A percentile compares a stretch with the other conserved stretches of the same genome.
phyloP scores from a whole-genome alignment of 75 land plant genomes.

The Pinus albicaulis region DNA sequence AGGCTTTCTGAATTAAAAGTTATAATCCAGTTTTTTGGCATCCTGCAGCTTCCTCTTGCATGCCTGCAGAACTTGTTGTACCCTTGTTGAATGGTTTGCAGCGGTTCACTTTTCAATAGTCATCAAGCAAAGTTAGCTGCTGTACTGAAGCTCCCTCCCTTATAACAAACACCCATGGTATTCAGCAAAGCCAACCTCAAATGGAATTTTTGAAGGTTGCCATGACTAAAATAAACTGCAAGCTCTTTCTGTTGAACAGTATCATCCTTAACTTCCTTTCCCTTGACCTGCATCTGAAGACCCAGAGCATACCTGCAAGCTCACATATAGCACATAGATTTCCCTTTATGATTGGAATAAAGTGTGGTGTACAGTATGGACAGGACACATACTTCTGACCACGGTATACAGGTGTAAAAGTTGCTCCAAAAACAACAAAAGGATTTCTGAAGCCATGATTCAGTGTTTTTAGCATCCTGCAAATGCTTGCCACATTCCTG shows the following conservation, averaged over 20 bases:
- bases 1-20: constrained; percentile 67
- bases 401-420: constrained; percentile 40
- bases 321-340: constrained; percentile 46
- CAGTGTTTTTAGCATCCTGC: constrained; percentile 27
- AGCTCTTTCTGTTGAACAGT: constrained; percentile 61
- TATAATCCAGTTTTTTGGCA: constrained; percentile 50
- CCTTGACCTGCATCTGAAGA: constrained; percentile 55
- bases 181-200: constrained; percentile 51
- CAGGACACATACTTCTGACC: constrained; percentile 48
- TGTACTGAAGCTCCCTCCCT: constrained; percentile 40
- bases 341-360: constrained; percentile 34
- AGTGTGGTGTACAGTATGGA: constrained; percentile 42
- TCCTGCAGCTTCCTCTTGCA: constrained; percentile 50
- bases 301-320: constrained; percentile 47
- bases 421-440: constrained; percentile 47
- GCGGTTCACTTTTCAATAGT: constrained; percentile 47
- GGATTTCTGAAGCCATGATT: constrained; percentile 56
- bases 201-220: constrained; percentile 53
- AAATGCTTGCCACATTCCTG: constrained; percentile 46
- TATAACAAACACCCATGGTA: constrained; percentile 56
- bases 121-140: constrained; percentile 45
- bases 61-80: constrained; percentile 56
- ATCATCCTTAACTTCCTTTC: constrained; percentile 55
- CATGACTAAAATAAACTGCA: constrained; percentile 72
- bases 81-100: constrained; percentile 34